phyloP scores from a whole-genome alignment of 2,329 filamentous ascomycete genomes.

The Aureobasidium uvarum region DNA sequence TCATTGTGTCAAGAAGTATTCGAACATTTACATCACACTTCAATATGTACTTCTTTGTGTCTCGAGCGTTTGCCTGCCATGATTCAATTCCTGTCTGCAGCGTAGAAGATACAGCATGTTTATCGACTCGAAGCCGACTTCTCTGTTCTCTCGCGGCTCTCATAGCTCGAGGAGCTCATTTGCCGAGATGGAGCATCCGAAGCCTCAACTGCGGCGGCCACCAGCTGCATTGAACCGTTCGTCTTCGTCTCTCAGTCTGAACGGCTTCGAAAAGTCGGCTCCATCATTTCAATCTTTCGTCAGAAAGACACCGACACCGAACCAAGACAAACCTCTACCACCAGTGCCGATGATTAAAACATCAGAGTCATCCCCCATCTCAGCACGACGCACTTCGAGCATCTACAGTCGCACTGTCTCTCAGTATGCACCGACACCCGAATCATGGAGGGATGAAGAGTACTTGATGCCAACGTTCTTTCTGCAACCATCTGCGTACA shows the following conservation, averaged over 20 bases:
- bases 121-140: constrained; percentile 32
- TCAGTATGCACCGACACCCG: constrained; percentile 32
- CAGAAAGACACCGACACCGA: constrained; percentile 34
- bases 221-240: constrained; percentile 23
- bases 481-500: constrained; percentile 32
- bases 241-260: constrained; percentile 24
- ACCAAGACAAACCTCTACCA: constrained; percentile 37
- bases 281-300: constrained; percentile 39
- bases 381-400: constrained; percentile 34
- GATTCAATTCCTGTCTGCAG: background rate
- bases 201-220: constrained; percentile 21
- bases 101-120: constrained; percentile 30
- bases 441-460: constrained; percentile 25
- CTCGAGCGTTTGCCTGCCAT: constrained; percentile 17
- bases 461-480: constrained; percentile 32
- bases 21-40: background rate
- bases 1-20: constrained; percentile 12
- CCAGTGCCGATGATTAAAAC: constrained; percentile 31
- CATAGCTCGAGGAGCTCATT: constrained; percentile 9
- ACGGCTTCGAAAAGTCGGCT: constrained; percentile 33
- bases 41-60: constrained; percentile 26
- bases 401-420: constrained; percentile 39
- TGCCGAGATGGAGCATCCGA: constrained; percentile 23
- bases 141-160: constrained; percentile 4
- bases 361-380: background rate